A percentile compares a stretch with the other conserved stretches of the same genome.
Evolutionary conservation across 805 yeast genomes (phyloP).

Genomic region (Ogataea thermomethanolica): DNA sequence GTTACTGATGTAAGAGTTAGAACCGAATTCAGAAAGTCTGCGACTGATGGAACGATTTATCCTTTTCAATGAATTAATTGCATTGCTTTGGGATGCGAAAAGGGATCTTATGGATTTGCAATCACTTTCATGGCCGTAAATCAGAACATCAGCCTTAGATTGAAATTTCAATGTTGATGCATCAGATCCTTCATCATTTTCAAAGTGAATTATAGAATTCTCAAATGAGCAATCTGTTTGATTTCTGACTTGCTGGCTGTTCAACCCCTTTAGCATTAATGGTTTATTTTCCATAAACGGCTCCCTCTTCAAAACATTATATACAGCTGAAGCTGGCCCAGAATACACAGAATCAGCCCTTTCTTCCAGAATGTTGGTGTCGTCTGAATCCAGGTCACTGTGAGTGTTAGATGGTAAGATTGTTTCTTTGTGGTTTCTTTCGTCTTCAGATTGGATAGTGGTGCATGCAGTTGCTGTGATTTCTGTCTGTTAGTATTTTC

Average conservation of each 20-base stretch:
- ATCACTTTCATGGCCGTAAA: slow-evolving; percentile 22
- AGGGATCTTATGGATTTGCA: slow-evolving; percentile 20
- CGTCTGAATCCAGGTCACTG: slow-evolving; percentile 11
- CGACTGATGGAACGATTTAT: slow-evolving; percentile 20
- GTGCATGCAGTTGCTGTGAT: slow-evolving; percentile 10
- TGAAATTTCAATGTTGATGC: slow-evolving; percentile 18
- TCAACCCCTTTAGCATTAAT: not conserved
- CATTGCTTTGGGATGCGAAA: slow-evolving; percentile 9
- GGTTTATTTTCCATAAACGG: not conserved
- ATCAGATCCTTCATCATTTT: not conserved
- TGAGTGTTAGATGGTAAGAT: not conserved
- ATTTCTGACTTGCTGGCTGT: no score
- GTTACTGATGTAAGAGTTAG: slow-evolving; percentile 1
- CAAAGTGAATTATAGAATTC: not conserved
- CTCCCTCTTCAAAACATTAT: not conserved
- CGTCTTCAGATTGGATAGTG: slow-evolving; percentile 9
- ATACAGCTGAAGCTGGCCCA: slow-evolving; percentile 3
- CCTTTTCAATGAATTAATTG: slow-evolving; percentile 16
- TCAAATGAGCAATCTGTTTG: not conserved
- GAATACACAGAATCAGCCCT: slow-evolving; percentile 9
- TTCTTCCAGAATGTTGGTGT: slow-evolving; percentile 9
- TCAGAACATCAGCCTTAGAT: slow-evolving; percentile 22
- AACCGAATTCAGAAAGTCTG: slow-evolving; percentile 16
- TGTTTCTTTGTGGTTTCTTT: not conserved
- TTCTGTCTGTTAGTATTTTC: not conserved